phyloP scores from a whole-genome alignment of 257 asterid genomes.

The Coffea canephora region DNA sequence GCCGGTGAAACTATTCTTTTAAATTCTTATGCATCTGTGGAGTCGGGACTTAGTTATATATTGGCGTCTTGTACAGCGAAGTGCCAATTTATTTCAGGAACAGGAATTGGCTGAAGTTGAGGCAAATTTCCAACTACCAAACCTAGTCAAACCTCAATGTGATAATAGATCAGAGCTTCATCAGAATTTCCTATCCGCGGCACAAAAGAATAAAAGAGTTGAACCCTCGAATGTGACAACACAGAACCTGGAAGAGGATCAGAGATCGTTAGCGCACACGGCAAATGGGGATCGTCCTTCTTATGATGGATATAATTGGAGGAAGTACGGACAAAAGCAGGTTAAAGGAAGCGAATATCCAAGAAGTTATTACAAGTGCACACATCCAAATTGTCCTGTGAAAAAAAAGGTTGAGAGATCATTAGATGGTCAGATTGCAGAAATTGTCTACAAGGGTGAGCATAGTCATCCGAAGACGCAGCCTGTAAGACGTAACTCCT shows the following conservation, averaged over 20 bases:
- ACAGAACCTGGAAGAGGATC: slow-evolving; percentile 36
- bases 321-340: slow-evolving; percentile 90
- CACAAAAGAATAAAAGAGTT: slow-evolving; percentile 15
- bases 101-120: slow-evolving; percentile 31
- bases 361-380: slow-evolving; percentile 86
- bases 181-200: slow-evolving; percentile 11
- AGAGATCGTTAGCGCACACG: slow-evolving; percentile 24
- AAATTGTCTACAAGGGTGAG: slow-evolving; percentile 72
- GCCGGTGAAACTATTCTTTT: background rate
- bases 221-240: slow-evolving; percentile 18
- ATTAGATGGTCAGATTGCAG: slow-evolving; percentile 58
- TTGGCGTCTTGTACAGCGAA: slow-evolving; percentile 32
- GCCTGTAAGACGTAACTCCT: slow-evolving; percentile 27
- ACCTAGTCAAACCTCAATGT: slow-evolving; percentile 24
- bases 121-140: slow-evolving; percentile 19
- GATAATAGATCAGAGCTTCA: slow-evolving; percentile 21
- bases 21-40: background rate
- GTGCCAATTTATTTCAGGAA: slow-evolving; percentile 17
- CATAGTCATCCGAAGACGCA: slow-evolving; percentile 68
- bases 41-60: background rate
- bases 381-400: slow-evolving; percentile 73
- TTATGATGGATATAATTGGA: slow-evolving; percentile 79
- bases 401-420: slow-evolving; percentile 73
- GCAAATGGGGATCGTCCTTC: slow-evolving; percentile 39
- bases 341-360: slow-evolving; percentile 85